These are phyloP conservation scores for Cercospora berteroae DNA, from an alignment of 2,329 filamentous ascomycete genomes.

Conservation along the genomic window DNA sequence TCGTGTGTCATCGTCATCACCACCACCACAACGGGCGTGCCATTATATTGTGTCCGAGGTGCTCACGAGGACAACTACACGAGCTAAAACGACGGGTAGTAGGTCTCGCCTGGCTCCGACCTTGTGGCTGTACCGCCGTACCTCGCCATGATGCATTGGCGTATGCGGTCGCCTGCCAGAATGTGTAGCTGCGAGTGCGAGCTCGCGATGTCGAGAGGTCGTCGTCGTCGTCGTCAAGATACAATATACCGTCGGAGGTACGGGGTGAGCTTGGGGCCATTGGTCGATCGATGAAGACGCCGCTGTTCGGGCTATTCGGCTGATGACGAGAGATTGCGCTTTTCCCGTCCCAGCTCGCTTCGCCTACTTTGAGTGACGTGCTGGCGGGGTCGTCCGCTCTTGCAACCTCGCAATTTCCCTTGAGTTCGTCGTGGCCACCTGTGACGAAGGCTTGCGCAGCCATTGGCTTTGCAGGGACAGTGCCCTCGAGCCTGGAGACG, in stretches of 20 bases:
- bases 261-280: neutral
- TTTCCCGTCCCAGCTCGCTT: neutral
- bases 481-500: neutral
- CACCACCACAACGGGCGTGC: neutral
- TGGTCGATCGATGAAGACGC: neutral
- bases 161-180: constrained; percentile 9
- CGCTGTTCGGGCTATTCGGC: neutral
- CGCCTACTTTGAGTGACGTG: neutral
- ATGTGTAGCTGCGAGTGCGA: neutral
- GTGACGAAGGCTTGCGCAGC: neutral
- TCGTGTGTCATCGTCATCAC: neutral
- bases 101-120: constrained; percentile 16
- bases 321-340: constrained; percentile 1
- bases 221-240: neutral
- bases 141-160: constrained; percentile 15
- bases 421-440: neutral
- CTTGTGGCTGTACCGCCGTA: constrained; percentile 12
- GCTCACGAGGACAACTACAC: constrained; percentile 9
- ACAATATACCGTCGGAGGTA: neutral
- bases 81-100: neutral
- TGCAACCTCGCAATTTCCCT: constrained; percentile 2
- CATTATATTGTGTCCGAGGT: neutral
- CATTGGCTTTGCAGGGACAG: constrained; percentile 6
- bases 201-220: neutral
- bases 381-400: neutral